Evolutionary conservation across 1,284 basidiomycete species (phyloP).

Genomic region (Pholiota adiposa): DNA sequence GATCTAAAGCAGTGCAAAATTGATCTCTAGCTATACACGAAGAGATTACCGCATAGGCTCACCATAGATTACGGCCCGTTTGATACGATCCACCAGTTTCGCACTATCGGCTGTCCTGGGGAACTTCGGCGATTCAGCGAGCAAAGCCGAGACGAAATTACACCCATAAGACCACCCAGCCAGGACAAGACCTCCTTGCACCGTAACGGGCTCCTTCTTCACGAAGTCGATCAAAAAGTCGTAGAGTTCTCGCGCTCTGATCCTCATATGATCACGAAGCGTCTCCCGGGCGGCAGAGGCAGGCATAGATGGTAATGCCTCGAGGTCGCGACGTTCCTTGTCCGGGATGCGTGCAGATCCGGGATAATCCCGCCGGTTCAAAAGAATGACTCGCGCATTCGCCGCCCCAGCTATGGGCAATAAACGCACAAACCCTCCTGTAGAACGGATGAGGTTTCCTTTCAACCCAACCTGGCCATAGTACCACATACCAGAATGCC

Average conservation of each 20-base stretch:
- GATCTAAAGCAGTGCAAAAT: background rate
- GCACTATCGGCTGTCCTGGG: conserved; percentile 1
- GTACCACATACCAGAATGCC: conserved; percentile 7
- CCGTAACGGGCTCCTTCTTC: conserved; percentile 8
- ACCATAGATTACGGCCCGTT: conserved; percentile 10
- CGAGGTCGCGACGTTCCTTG: conserved; percentile 9
- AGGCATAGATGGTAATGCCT: conserved; percentile 6
- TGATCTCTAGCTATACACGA: background rate
- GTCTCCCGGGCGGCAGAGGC: conserved; percentile 7
- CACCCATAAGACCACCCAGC: conserved; percentile 12
- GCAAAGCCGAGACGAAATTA: conserved; percentile 8
- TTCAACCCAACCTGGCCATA: background rate
- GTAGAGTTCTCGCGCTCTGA: conserved; percentile 7
- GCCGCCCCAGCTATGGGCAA: conserved; percentile 5
- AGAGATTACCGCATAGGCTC: background rate
- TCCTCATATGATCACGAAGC: conserved; percentile 8
- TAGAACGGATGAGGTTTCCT: background rate
- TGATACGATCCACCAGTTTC: conserved; percentile 1
- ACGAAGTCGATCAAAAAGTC: conserved; percentile 11
- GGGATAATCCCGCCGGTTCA: conserved; percentile 13
- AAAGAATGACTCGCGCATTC: conserved; percentile 8
- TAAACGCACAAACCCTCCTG: conserved; percentile 7
- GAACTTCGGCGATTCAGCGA: conserved; percentile 2
- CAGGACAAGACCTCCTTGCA: conserved; percentile 4
- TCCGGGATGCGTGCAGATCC: conserved; percentile 11